phyloP scores from a whole-genome alignment of 148 eudicot genomes.

The Vaccinium corymbosum region DNA sequence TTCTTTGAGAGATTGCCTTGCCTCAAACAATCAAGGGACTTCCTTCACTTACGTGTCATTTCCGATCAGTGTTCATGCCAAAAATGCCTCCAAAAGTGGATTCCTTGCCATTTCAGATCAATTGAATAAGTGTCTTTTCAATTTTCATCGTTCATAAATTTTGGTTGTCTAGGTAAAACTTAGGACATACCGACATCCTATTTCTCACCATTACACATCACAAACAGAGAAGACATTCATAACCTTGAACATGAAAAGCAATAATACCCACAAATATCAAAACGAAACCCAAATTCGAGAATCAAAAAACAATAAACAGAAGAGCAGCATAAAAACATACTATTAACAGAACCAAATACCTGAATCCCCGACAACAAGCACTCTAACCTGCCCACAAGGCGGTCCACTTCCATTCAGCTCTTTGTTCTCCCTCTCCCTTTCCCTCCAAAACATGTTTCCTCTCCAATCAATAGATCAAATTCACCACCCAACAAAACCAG shows the following conservation, averaged over 20 bases:
- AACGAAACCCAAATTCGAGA: neutral
- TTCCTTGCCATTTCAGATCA: no score
- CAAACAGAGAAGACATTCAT: neutral
- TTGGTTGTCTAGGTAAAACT: neutral
- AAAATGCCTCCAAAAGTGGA: no score
- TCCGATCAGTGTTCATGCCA: no score
- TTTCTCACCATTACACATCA: neutral
- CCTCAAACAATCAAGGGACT: no score
- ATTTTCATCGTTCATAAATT: no score
- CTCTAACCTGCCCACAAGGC: conserved; percentile 82
- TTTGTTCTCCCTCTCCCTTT: conserved; percentile 58
- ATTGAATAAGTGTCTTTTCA: no score
- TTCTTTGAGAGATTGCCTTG: no score
- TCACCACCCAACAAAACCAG: conserved; percentile 13
- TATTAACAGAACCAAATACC: conserved; percentile 33
- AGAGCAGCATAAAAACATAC: neutral
- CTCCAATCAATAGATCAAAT: neutral
- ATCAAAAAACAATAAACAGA: neutral
- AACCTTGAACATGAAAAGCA: neutral
- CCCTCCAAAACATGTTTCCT: conserved; percentile 85
- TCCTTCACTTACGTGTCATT: no score
- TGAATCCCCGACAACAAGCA: conserved; percentile 90
- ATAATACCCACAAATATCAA: neutral
- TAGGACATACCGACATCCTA: neutral
- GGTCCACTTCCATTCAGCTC: conserved; percentile 57